A percentile compares a stretch with the other conserved stretches of the same genome.
These are phyloP conservation scores for Dillenia turbinata DNA, from an alignment of 164 flowering plant genomes.

Conservation along the genomic window DNA sequence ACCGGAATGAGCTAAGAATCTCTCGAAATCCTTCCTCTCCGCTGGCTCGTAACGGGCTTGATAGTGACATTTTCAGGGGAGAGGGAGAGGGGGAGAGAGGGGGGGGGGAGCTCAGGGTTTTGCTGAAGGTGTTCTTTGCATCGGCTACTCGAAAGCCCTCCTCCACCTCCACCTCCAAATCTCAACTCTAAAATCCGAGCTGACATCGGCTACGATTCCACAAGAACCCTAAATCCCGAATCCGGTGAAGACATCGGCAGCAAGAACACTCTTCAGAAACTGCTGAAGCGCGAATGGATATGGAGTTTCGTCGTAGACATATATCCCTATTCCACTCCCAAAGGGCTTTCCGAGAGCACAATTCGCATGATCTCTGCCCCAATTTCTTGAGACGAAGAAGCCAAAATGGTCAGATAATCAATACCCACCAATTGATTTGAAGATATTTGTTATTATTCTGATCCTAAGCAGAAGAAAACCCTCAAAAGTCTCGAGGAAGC, in stretches of 20 bases:
- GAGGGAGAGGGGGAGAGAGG: too few relatives aligned
- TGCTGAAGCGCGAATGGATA: slow-evolving; percentile 68
- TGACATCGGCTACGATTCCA: slow-evolving; percentile 43
- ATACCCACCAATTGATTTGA: slow-evolving; percentile 73
- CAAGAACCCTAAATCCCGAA: not conserved
- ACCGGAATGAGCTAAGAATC: too few relatives aligned
- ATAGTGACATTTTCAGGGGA: too few relatives aligned
- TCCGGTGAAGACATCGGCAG: slow-evolving; percentile 23
- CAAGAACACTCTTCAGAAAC: slow-evolving; percentile 40
- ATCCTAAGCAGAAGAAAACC: slow-evolving; percentile 80
- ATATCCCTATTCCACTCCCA: slow-evolving; percentile 75
- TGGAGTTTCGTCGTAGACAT: slow-evolving; percentile 64
- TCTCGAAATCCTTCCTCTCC: too few relatives aligned
- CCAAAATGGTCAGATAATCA: slow-evolving; percentile 89
- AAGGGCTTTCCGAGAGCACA: slow-evolving; percentile 81
- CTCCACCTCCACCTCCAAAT: too few relatives aligned
- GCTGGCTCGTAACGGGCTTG: too few relatives aligned
- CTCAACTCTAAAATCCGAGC: slow-evolving; percentile 34
- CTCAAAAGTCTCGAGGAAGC: slow-evolving; percentile 81
- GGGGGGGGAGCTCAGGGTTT: too few relatives aligned
- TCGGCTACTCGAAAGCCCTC: too few relatives aligned
- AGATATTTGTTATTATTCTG: slow-evolving; percentile 76
- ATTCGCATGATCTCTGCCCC: slow-evolving; percentile 58
- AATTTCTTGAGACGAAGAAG: slow-evolving; percentile 66
- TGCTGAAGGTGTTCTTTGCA: too few relatives aligned